These are phyloP conservation scores for Plasmopara viticola DNA, from an alignment of 352 stramenopile genomes.

Conservation along the genomic window DNA sequence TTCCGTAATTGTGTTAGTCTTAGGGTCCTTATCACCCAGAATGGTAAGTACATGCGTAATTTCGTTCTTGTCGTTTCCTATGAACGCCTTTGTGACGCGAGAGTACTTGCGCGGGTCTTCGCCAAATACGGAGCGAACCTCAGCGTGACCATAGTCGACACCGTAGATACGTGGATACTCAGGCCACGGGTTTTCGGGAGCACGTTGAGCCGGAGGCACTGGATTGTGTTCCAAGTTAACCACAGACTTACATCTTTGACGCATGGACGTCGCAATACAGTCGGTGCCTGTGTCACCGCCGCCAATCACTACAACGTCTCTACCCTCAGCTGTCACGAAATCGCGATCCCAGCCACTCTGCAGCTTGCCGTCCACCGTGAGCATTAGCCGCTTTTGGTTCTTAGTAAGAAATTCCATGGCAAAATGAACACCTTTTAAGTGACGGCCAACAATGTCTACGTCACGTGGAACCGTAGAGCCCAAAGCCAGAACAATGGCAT, in stretches of 20 bases:
- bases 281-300: constrained; percentile 96
- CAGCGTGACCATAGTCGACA: constrained; percentile 97
- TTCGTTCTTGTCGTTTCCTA: constrained; percentile 66
- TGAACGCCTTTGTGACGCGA: constrained; percentile 71
- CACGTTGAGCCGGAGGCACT: constrained; percentile 85
- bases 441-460: constrained; percentile 77
- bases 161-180: constrained; percentile 96
- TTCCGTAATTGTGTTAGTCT: constrained; percentile 63
- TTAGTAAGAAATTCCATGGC: constrained; percentile 96
- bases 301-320: constrained; percentile 98
- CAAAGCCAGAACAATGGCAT: constrained; percentile 92
- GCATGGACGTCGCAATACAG: constrained; percentile 98
- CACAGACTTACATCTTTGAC: constrained; percentile 93
- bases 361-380: constrained; percentile 93
- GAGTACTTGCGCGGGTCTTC: constrained; percentile 85
- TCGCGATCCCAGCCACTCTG: constrained; percentile 92
- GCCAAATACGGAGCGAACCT: constrained; percentile 90
- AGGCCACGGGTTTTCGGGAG: constrained; percentile 94
- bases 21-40: constrained; percentile 44
- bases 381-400: constrained; percentile 96
- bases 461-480: constrained; percentile 94
- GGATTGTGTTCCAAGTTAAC: constrained; percentile 96
- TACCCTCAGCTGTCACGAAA: constrained; percentile 95
- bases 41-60: constrained; percentile 74
- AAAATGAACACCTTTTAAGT: constrained; percentile 96